Evolutionary conservation across 2,329 filamentous ascomycete species (phyloP), one percentile per base, ranked within the genome.

Genomic region (Diaporthe capsici): DNA sequence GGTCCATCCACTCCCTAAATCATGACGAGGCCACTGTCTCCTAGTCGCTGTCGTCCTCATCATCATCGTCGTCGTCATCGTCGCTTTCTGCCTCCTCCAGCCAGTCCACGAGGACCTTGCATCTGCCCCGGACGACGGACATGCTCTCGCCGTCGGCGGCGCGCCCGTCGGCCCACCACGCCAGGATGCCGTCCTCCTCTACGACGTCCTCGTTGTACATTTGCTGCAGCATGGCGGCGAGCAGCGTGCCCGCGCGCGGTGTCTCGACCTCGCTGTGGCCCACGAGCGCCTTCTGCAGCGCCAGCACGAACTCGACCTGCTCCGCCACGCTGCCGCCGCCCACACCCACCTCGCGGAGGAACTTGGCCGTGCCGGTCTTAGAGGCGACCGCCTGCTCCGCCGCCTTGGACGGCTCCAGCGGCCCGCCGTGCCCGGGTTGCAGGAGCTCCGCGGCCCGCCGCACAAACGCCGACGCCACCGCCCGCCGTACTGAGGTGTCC

Each of bases 121-220:
- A 95, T 85, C 94, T 94, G 76, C 90, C 90, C 82, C 93, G 92
- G 22, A 98, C 91, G 68, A 86, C 89, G 76, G 85, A 84, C 92
- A 98, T 91, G 72, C 90, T 90, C 73, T 94, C 93, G 20, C 88
- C 92, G 73, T 92, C 92, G 34, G 85, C 89, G 8, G 93, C 93
- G 80, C 92, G 84, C 65, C 90, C 88, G 82, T 98, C 93, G 28
- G 88, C 90, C 96, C 96, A 98, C 97, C 97, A 99, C 65, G 90
- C 90, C 80, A 96, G 86, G 79, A 98, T 94, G 0, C 94, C 95
- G 57, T 98, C 96, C 81, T 98, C 95, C 82, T 98, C 95, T 1
- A 98, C 85, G 22, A 98, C 89, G 78, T 98, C 97, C 67, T 94
- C 85, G 78, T 94, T 92, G 82, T 98, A 97, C 71, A 98, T 87